Evolutionary conservation across 768 basidiomycete genomes (phyloP).

Genomic region (Galerina marginata): DNA sequence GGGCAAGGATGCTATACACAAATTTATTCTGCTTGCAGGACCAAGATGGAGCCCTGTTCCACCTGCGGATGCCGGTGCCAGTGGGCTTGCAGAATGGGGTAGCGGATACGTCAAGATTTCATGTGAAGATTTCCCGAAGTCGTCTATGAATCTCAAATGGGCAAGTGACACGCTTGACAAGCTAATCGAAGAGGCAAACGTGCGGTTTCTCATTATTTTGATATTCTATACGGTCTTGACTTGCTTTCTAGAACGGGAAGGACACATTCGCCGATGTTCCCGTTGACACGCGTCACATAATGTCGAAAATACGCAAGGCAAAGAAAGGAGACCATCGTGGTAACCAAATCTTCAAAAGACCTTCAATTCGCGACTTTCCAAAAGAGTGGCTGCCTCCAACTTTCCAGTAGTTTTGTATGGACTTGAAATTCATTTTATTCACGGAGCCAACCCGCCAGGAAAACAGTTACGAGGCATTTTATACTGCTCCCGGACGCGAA

Average conservation of each 20-base stretch:
- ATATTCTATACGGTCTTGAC: slow-evolving; percentile 14
- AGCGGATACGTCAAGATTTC: slow-evolving; percentile 91
- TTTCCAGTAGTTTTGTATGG: slow-evolving; percentile 15
- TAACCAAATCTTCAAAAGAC: slow-evolving; percentile 55
- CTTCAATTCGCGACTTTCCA: slow-evolving; percentile 82
- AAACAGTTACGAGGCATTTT: neutral
- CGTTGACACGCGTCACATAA: slow-evolving; percentile 81
- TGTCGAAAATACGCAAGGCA: slow-evolving; percentile 72
- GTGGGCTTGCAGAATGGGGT: slow-evolving; percentile 49
- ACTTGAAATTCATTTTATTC: slow-evolving; percentile 13
- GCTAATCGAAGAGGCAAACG: slow-evolving; percentile 84
- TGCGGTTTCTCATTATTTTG: slow-evolving; percentile 45
- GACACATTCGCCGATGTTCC: slow-evolving; percentile 70
- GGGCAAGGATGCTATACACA: slow-evolving; percentile 71
- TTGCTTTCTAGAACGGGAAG: slow-evolving; percentile 38
- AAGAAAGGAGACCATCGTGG: slow-evolving; percentile 74
- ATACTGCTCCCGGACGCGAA: too few relatives aligned
- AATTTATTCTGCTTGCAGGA: slow-evolving; percentile 88
- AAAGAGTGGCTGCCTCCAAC: slow-evolving; percentile 75
- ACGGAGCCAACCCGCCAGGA: neutral
- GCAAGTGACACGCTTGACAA: slow-evolving; percentile 85
- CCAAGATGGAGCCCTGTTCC: slow-evolving; percentile 82
- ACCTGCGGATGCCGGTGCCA: slow-evolving; percentile 71
- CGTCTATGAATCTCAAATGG: slow-evolving; percentile 93
- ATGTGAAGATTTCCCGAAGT: slow-evolving; percentile 84